phyloP scores from a whole-genome alignment of 2,329 filamentous ascomycete genomes.

The Lasiodiplodia sp. region DNA sequence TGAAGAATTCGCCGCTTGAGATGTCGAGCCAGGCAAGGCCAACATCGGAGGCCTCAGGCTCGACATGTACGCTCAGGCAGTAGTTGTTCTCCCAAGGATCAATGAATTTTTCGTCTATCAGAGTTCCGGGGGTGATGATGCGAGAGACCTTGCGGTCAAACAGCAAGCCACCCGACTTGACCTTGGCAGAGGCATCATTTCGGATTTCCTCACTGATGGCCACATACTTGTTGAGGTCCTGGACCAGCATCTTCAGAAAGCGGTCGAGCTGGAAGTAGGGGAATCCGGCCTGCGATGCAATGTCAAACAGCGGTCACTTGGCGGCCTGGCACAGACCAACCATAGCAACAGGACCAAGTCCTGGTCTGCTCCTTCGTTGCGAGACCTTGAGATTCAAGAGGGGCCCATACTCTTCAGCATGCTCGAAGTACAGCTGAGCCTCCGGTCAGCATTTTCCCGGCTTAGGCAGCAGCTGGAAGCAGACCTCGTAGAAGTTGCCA shows the following conservation, averaged over 20 bases:
- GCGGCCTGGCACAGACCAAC: conserved; percentile 54
- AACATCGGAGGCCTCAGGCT: conserved; percentile 38
- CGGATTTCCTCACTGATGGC: conserved; percentile 94
- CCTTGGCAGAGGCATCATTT: conserved; percentile 72
- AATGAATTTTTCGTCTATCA: conserved; percentile 98
- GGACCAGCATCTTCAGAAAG: conserved; percentile 90
- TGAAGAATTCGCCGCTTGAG: conserved; percentile 93
- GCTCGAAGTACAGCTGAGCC: conserved; percentile 81
- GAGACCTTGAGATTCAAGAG: conserved; percentile 88
- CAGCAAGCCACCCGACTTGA: conserved; percentile 78
- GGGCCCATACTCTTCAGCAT: conserved; percentile 87
- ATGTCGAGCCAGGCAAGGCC: conserved; percentile 94
- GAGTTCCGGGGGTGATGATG: conserved; percentile 90
- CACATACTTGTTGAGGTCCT: conserved; percentile 89
- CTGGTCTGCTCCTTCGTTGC: conserved; percentile 73
- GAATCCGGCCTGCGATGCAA: conserved; percentile 75
- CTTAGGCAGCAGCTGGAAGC: conserved; percentile 77
- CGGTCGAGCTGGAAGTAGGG: conserved; percentile 92
- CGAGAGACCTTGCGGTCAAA: conserved; percentile 86
- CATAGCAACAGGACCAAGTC: conserved; percentile 78
- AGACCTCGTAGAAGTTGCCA: conserved; percentile 96
- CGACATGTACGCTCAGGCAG: conserved; percentile 78
- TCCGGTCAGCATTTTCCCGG: not conserved
- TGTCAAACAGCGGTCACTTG: conserved; percentile 31
- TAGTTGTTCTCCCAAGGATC: conserved; percentile 95